Conservation (phyloP, 352 stramenopile genomes). For the Pythium monospermum region DNA sequence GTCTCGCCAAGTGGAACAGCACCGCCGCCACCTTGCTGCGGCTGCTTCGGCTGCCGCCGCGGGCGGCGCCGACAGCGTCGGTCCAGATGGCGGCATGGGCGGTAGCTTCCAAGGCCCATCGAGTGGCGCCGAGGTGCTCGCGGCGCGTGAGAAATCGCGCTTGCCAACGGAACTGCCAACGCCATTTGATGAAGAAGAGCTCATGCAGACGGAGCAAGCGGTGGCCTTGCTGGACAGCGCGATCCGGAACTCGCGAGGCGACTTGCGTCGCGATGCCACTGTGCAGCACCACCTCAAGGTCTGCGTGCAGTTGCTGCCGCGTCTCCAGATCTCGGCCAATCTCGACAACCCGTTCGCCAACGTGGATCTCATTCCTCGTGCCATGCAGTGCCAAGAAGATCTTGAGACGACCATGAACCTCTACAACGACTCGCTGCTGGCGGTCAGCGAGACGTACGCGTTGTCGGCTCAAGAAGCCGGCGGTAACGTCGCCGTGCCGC, state of each 20-base stretch:
- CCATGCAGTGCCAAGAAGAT: slow-evolving; percentile 87
- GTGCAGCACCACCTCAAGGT: slow-evolving; percentile 87
- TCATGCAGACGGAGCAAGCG: slow-evolving; percentile 80
- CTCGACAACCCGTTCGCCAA: slow-evolving; percentile 87
- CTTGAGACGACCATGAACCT: slow-evolving; percentile 83
- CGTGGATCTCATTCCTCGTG: slow-evolving; percentile 79
- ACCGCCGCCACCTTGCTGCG: slow-evolving; percentile 58
- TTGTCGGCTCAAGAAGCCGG: slow-evolving; percentile 67
- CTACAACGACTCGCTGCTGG: slow-evolving; percentile 87
- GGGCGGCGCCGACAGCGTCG: slow-evolving; percentile 22
- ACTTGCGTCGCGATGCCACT: slow-evolving; percentile 70
- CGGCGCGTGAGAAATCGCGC: slow-evolving; percentile 70
- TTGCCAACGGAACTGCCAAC: slow-evolving; percentile 80
- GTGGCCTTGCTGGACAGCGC: slow-evolving; percentile 67
- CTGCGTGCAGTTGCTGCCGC: slow-evolving; percentile 79
- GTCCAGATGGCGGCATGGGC: slow-evolving; percentile 38
- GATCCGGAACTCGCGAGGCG: slow-evolving; percentile 76
- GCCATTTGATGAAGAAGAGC: slow-evolving; percentile 80
- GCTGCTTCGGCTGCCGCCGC: slow-evolving; percentile 22
- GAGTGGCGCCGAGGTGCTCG: slow-evolving; percentile 66
- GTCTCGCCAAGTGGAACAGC: slow-evolving; percentile 82
- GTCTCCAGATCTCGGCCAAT: slow-evolving; percentile 85
- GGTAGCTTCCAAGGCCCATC: slow-evolving; percentile 25
- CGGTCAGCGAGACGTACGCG: slow-evolving; percentile 82
- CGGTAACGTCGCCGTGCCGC: slow-evolving; percentile 44